Percentiles rank a stretch among this genome's conserved stretches.
These are phyloP conservation scores for Rhizopogon roseolus DNA, from an alignment of 768 basidiomycete species.

Conservation along the genomic window DNA sequence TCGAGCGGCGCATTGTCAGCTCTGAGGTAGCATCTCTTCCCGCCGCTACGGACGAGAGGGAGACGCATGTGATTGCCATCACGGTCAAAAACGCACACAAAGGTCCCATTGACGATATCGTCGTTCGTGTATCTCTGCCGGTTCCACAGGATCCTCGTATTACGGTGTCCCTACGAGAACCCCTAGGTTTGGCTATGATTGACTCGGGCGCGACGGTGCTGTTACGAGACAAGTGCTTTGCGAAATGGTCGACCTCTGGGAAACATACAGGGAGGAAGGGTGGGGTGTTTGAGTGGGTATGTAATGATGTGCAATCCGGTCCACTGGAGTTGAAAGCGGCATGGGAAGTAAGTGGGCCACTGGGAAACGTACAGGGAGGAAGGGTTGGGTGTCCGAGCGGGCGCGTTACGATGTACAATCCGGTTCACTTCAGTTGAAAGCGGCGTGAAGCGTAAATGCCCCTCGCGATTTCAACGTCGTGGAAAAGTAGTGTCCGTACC, in stretches of 20 bases:
- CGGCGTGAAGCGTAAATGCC: conserved; percentile 19
- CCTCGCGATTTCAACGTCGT: conserved; percentile 14
- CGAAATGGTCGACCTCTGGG: conserved; percentile 16
- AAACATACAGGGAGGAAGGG: conserved; percentile 14
- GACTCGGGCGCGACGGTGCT: conserved; percentile 8
- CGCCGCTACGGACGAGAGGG: no score
- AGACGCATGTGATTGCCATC: conserved; percentile 10
- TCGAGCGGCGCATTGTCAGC: conserved; percentile 8
- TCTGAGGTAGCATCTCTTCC: neutral
- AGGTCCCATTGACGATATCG: conserved; percentile 5
- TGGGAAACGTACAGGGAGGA: conserved; percentile 13
- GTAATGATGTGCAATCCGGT: conserved; percentile 14
- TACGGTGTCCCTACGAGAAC: conserved; percentile 23
- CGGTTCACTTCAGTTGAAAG: conserved; percentile 20
- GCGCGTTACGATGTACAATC: conserved; percentile 15
- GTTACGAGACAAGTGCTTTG: conserved; percentile 9
- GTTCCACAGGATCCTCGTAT: conserved; percentile 22
- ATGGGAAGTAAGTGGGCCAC: conserved; percentile 22
- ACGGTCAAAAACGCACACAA: conserved; percentile 12
- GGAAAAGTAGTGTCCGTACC: conserved; percentile 3
- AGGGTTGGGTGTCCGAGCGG: conserved; percentile 25
- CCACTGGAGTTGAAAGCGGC: conserved; percentile 20
- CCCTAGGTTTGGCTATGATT: conserved; percentile 16
- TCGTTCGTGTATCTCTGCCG: conserved; percentile 24
- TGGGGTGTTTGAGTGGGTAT: conserved; percentile 27